Base-by-base conservation (phyloP, 2,329 filamentous ascomycete genomes). In the Verticillium nonalfalfae region DNA sequence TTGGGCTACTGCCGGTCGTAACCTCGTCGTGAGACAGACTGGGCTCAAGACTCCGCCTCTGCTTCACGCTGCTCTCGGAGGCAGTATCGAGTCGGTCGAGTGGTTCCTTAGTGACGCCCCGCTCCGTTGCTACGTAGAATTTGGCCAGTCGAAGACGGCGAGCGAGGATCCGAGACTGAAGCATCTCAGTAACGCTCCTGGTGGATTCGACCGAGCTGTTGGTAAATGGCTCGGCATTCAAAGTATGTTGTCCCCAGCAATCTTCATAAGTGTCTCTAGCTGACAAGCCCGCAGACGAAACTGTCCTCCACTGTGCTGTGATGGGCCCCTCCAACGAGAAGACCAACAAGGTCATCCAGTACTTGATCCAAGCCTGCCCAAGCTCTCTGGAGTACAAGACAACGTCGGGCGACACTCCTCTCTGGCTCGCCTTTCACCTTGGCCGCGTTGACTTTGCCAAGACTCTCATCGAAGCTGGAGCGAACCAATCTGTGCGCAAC, bases 21-120 rank as follows among this genome's bases (percentile, higher is more conserved):
- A 77, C 35, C 71, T 78, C 38, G 73, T 78, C 4, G 67, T 70
- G 13, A 75, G 70, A 50, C 68, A 74, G 3, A 73, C 71, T 0
- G 81, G 79, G 10, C 70, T 75, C 58, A 75, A 77, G 38, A 78
- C 76, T 0, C 83, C 87, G 2, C 90, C 88, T 3, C 74, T 90
- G 9, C 78, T 90, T 1, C 75, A 81, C 63, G 86, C 87, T 55
- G 86, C 84, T 13, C 67, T 75, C 9, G 67, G 68, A 1, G 85
- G 86, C 3, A 88, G 79, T 21, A 71, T 94, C n/a, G 83, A 88
- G 45, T 81, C 82, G 18, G 84, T 91, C 0, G 87, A 95, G 69
- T 96, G 90, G 85, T 91, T 94, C 71, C 73, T 92, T 60, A 87
- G 89, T 61, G 89, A 91, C 63, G 82, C 85, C 1, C 90, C 91